A percentile compares a stretch with the other conserved stretches of the same genome.
Conservation (phyloP, 768 basidiomycete species). For the Nidularia pulvinata region DNA sequence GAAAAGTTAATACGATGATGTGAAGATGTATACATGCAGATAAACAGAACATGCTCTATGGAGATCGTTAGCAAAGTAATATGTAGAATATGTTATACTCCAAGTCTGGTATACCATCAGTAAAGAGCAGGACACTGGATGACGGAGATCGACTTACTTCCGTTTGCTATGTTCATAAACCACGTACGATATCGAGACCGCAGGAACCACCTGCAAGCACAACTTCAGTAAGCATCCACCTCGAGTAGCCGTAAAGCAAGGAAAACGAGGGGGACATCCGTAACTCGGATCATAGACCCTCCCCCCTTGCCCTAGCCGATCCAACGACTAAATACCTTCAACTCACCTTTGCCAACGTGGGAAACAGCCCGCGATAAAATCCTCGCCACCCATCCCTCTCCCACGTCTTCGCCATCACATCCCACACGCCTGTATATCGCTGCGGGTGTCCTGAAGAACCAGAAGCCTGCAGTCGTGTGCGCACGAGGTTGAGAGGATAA, state of each 20-base stretch:
- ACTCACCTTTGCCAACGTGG: conserved; percentile 87
- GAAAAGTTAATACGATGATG: too few species aligned
- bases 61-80: conserved; percentile 4
- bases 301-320: not conserved
- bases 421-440: conserved; percentile 83
- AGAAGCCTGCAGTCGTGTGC: conserved; percentile 94
- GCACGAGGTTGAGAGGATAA: conserved; percentile 89
- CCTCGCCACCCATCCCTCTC: conserved; percentile 90
- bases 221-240: not conserved
- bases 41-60: conserved; percentile 5
- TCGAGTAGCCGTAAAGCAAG: not conserved
- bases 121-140: conserved; percentile 2
- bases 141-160: conserved; percentile 42
- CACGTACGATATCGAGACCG: conserved; percentile 96
- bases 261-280: conserved; percentile 3
- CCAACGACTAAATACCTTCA: not conserved
- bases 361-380: conserved; percentile 91
- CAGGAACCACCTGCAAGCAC: conserved; percentile 77
- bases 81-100: conserved; percentile 42
- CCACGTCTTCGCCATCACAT: conserved; percentile 82
- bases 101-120: conserved; percentile 43
- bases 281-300: conserved; percentile 1
- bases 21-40: not conserved
- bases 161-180: conserved; percentile 90
- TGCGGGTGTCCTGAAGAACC: conserved; percentile 96